Percentiles rank a stretch among this genome's conserved stretches.
Evolutionary conservation across 192 early-diverging fungal species (phyloP).

Genomic region (Chytriomyces hyalinus): DNA sequence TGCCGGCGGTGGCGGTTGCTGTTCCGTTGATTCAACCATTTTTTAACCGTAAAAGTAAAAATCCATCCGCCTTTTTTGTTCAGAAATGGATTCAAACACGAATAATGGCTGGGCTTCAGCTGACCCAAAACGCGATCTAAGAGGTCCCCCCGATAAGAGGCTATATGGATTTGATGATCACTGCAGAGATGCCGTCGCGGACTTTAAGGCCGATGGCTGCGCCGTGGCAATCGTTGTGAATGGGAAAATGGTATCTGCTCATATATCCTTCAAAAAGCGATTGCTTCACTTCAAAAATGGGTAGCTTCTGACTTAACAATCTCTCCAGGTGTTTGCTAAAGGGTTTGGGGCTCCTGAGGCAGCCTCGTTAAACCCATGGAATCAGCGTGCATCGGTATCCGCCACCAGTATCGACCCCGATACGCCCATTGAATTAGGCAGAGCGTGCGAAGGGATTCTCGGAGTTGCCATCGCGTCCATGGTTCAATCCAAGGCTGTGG

Average conservation of each 20-base stretch:
- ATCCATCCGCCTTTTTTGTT: too few relatives aligned
- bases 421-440: conserved; percentile 11
- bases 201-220: conserved; percentile 11
- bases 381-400: background rate
- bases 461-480: conserved; percentile 3
- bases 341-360: background rate
- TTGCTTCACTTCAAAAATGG: background rate
- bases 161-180: conserved; percentile 31
- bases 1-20: background rate
- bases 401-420: conserved; percentile 1
- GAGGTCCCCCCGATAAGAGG: conserved; percentile 31
- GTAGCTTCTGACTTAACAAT: background rate
- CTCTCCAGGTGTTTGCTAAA: background rate
- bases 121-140: conserved; percentile 26
- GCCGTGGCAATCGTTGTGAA: conserved; percentile 19
- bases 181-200: background rate
- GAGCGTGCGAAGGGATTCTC: background rate
- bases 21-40: background rate
- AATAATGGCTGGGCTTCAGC: background rate
- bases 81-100: background rate
- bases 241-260: conserved; percentile 31
- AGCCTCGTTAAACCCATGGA: background rate
- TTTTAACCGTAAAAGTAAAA: too few relatives aligned
- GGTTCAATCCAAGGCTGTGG: background rate
- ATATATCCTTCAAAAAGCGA: background rate